These are phyloP conservation scores for Backusella circina DNA, from an alignment of 192 early-diverging fungal species.

Conservation along the genomic window DNA sequence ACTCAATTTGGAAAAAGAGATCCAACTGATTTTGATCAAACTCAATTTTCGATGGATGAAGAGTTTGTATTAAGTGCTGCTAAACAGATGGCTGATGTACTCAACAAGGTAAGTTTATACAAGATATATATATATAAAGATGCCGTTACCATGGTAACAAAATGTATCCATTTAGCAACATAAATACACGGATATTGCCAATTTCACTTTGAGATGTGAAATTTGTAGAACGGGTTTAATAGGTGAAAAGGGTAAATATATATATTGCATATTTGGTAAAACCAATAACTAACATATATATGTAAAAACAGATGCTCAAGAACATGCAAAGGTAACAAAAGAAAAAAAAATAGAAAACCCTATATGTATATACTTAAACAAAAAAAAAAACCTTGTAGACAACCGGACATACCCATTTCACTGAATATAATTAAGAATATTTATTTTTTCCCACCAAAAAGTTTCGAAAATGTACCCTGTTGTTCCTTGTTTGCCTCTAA, in stretches of 20 bases:
- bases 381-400: background rate
- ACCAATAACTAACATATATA: background rate
- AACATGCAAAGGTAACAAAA: constrained; percentile 27
- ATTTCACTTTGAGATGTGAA: constrained; percentile 67
- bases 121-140: background rate
- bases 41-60: constrained; percentile 48
- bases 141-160: background rate
- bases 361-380: background rate
- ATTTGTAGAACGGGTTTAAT: constrained; percentile 52
- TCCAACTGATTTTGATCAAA: constrained; percentile 73
- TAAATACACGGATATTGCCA: constrained; percentile 71
- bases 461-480: constrained; percentile 29
- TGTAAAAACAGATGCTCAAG: constrained; percentile 25
- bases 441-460: constrained; percentile 10
- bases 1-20: constrained; percentile 53
- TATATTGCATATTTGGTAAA: background rate
- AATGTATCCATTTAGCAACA: constrained; percentile 44
- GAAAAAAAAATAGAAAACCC: background rate
- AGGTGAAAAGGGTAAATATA: constrained; percentile 39
- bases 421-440: constrained; percentile 23
- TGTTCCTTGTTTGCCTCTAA: constrained; percentile 50
- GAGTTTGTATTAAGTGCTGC: constrained; percentile 35
- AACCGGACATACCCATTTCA: constrained; percentile 32
- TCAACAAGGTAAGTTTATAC: constrained; percentile 45
- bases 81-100: constrained; percentile 33